Base-by-base conservation (phyloP, 148 eudicot species). In the Arctostaphylos glauca region DNA sequence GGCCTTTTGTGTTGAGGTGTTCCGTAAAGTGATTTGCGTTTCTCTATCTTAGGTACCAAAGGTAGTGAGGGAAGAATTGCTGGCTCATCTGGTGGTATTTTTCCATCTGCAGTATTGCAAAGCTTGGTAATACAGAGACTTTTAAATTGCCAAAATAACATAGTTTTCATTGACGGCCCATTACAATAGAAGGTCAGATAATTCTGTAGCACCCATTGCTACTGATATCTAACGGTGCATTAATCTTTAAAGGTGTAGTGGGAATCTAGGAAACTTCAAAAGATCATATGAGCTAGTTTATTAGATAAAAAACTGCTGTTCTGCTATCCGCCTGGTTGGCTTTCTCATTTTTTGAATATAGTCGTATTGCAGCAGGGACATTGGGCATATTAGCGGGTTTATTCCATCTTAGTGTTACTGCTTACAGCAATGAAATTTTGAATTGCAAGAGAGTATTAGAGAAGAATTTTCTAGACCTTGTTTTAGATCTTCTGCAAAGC, bases 401-500 rank as follows among this genome's bases (percentile, higher is more conserved):
- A 31, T 31, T 31, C 38, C 38, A 31, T 31, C 38, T 1, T 31
- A 31, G 38, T 31, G 38, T 31, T 31, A 31, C 38, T 7, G 3
- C 46, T 44, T 12, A 38, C 49, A 41, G 49, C 58, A 83, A 10
- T 49, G 21, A 59, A 60, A 52, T 43, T 78, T 64, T 4, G 2
- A 55, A 72, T 67, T 53, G 74, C 23, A 76, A 66, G 73, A n/a
- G 82, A 23, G 54, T 68, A 73, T 46, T 41, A 15, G 81, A 74
- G 75, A 62, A 48, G 21, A n/a, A 81, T 52, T 48, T 64, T 47
- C 10, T 38, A 79, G 87, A 96, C 98, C 98, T 91, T 96, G 99
- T 86, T 96, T 96, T 67, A 96, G 89, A 92, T 96, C 99, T 81
- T 96, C 99, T 0, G 94, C 92, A 86, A 96, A 96, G 91, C 93